Evolutionary conservation across 208 protist genomes (phyloP).

Genomic region (Leishmania braziliensis): DNA sequence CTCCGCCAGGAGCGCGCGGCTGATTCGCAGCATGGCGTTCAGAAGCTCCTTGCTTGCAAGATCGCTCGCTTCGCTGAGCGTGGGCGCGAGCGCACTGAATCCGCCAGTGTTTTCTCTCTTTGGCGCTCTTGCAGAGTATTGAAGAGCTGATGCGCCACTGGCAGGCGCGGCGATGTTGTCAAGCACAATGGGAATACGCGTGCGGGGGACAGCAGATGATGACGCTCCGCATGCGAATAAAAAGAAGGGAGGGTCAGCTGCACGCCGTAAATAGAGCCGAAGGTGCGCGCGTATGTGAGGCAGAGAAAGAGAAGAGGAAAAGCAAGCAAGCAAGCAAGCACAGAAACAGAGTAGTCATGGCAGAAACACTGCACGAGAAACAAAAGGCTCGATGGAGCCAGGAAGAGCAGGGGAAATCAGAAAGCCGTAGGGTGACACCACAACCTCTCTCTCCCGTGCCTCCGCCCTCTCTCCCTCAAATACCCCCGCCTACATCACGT

Average conservation of each 20-base stretch:
- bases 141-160: not conserved
- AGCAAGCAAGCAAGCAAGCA: not conserved
- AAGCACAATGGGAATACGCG: not conserved
- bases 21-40: slow-evolving; percentile 39
- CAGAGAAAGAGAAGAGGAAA: not conserved
- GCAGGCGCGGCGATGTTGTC: not conserved
- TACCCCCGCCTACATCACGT: not conserved
- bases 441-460: not conserved
- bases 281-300: not conserved
- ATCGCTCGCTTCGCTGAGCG: not conserved
- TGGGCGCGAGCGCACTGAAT: not conserved
- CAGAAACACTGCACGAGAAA: not conserved
- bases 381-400: not conserved
- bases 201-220: not conserved
- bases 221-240: not conserved
- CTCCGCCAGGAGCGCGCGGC: slow-evolving; percentile 47
- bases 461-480: not conserved
- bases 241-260: too few species aligned
- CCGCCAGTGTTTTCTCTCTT: not conserved
- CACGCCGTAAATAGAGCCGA: not conserved
- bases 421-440: not conserved
- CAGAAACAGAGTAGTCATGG: not conserved
- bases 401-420: not conserved
- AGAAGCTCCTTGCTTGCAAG: not conserved
- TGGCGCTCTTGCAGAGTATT: not conserved